phyloP scores from a whole-genome alignment of 768 basidiomycete genomes.

The Sarcomyxa edulis region DNA sequence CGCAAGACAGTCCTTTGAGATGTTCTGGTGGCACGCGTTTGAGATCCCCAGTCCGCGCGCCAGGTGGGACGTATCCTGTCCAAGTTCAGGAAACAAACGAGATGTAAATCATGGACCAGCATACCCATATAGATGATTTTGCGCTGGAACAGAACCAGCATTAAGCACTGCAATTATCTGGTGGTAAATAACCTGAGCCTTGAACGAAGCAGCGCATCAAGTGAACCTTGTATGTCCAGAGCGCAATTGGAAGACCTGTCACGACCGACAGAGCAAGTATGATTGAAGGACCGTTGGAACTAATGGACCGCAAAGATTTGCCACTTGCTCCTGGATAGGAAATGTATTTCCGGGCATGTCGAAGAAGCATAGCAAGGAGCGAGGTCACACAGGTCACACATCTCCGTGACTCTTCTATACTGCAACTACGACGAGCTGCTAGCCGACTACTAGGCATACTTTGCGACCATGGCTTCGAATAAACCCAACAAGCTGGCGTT shows the following conservation, averaged over 20 bases:
- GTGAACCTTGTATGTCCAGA: slow-evolving; percentile 39
- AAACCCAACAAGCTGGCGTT: slow-evolving; percentile 83
- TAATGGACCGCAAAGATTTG: too few relatives aligned
- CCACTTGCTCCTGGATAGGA: too few relatives aligned
- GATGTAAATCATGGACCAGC: neutral
- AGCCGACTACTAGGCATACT: too few relatives aligned
- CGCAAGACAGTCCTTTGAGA: slow-evolving; percentile 11
- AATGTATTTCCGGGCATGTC: too few relatives aligned
- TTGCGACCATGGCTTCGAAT: slow-evolving; percentile 29
- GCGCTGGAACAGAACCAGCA: slow-evolving; percentile 44
- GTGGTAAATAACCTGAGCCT: neutral
- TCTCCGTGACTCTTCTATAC: too few relatives aligned
- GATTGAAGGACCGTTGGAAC: slow-evolving; percentile 19
- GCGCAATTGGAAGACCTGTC: slow-evolving; percentile 28
- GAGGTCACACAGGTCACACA: too few relatives aligned
- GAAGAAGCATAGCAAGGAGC: too few relatives aligned
- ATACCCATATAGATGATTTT: slow-evolving; percentile 46
- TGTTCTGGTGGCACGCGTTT: slow-evolving; percentile 9
- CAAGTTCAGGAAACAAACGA: neutral
- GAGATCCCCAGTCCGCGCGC: slow-evolving; percentile 31
- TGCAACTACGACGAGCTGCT: too few relatives aligned
- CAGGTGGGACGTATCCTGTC: slow-evolving; percentile 31
- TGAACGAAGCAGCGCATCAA: neutral
- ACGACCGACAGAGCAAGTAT: slow-evolving; percentile 22
- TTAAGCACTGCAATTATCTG: slow-evolving; percentile 30